These are phyloP conservation scores for Talaromyces sp. DNA, from an alignment of 2,329 filamentous ascomycete species.

Conservation along the genomic window DNA sequence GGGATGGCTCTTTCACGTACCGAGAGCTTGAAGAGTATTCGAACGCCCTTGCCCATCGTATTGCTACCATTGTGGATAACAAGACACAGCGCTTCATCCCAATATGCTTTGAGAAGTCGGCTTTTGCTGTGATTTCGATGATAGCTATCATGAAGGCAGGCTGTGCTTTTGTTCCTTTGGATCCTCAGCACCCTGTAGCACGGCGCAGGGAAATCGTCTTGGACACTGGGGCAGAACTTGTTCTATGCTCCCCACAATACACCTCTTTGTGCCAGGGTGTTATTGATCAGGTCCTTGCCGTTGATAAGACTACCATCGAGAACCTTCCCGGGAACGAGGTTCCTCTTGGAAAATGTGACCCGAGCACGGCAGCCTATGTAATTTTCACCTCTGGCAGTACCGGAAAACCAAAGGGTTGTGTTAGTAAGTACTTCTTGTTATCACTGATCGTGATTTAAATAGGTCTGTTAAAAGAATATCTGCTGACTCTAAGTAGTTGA, in stretches of 20 bases:
- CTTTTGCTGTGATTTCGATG: constrained; percentile 12
- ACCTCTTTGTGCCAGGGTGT: neutral
- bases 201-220: constrained; percentile 5
- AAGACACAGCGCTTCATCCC: constrained; percentile 20
- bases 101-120: constrained; percentile 15
- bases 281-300: neutral
- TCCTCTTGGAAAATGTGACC: neutral
- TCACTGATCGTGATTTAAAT: constrained; percentile 57
- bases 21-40: constrained; percentile 27
- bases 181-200: constrained; percentile 5
- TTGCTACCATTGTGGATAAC: constrained; percentile 16
- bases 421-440: constrained; percentile 53
- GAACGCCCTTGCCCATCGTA: constrained; percentile 26
- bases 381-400: constrained; percentile 56
- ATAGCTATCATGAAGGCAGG: constrained; percentile 16
- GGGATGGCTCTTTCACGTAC: constrained; percentile 30
- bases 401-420: constrained; percentile 50
- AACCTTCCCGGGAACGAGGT: neutral
- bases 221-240: constrained; percentile 4
- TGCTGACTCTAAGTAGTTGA: constrained; percentile 43
- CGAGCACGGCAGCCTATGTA: constrained; percentile 46
- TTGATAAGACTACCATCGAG: constrained; percentile 2
- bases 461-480: constrained; percentile 50
- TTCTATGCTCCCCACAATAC: constrained; percentile 8
- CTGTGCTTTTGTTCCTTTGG: constrained; percentile 12